Evolutionary conservation across 495 filamentous ascomycete genomes (phyloP), one percentile per base, ranked within the genome.

Genomic region (Trichoderma parareesei): DNA sequence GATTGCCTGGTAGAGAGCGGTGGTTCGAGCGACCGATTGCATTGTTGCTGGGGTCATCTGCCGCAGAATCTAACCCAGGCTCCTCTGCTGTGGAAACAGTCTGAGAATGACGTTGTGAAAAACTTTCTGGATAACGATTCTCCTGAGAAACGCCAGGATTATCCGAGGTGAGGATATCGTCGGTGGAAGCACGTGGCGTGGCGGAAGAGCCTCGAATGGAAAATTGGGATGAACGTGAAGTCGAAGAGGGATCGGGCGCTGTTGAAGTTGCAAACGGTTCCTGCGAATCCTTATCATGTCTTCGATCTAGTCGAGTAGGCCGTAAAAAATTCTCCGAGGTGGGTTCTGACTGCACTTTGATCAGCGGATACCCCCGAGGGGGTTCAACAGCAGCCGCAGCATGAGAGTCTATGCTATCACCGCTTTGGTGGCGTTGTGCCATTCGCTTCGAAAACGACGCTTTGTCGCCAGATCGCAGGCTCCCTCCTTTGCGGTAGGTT

Each of bases 401-500:
- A 10, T 73, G 74, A 40, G 78, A 68, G 53, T 90, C 87, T 49
- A 85, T 87, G 3, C 69, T 81, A n/a, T 82, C 83, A 59, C 87
- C 85, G 41, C 84, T 82, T 3, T 79, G 70, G 63, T 84, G 82
- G 41, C 73, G 75, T 44, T 74, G 69, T 4, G 81, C 85, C 48
- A 85, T 78, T 64, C 94, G 81, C 74, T 90, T 94, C 0, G 91
- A 88, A 67, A 91, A 90, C 37, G 89, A 87, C 5, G 71, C 69
- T 14, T 73, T 69, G 7, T 78, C 77, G 1, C 75, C 76, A 57
- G 68, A 72, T 8, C 75, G 76, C 20, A 80, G 74, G 77, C 92
- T 97, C 13, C 93, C 94, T 63, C 90, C 77, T 65, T 82, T 89
- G 70, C 91, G 81, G 71, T 98, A 98, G 38, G 91, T 92, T 16